Percentiles rank a stretch among this genome's conserved stretches.
Evolutionary conservation across 176 grass and related monocot species (phyloP).

Genomic region (Phoenix roebelenii): DNA sequence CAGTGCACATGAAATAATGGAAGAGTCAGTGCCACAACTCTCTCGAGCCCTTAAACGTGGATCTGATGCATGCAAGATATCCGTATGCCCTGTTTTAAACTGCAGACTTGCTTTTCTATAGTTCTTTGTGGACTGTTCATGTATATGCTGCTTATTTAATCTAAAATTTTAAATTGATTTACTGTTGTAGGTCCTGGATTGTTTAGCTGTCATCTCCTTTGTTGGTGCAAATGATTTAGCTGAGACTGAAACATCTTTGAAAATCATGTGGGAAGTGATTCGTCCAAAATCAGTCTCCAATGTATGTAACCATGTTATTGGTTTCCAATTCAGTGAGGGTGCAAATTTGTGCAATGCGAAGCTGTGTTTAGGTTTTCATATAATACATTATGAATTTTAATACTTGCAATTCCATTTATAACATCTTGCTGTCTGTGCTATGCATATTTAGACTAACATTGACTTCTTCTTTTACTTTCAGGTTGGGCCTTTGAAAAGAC

Average conservation of each 20-base stretch:
- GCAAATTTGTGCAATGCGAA: too few species aligned
- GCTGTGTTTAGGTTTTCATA: too few species aligned
- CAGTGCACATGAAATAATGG: conserved; percentile 60
- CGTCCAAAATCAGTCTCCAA: conserved; percentile 82
- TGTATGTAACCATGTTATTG: conserved; percentile 33
- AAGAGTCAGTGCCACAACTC: conserved; percentile 46
- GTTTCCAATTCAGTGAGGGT: too few species aligned
- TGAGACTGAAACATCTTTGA: conserved; percentile 61
- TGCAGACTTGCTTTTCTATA: too few species aligned
- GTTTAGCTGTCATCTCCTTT: conserved; percentile 66
- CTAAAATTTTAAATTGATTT: not conserved
- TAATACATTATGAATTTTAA: too few species aligned
- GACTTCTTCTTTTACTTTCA: conserved; percentile 17
- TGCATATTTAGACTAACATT: too few species aligned
- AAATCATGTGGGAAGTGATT: conserved; percentile 81
- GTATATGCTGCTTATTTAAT: too few species aligned
- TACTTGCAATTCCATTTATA: too few species aligned
- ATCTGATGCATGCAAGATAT: conserved; percentile 48
- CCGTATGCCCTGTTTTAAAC: conserved; percentile 26
- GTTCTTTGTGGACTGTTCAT: too few species aligned
- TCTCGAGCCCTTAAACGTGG: conserved; percentile 44
- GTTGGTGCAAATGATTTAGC: conserved; percentile 56
- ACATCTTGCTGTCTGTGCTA: too few species aligned
- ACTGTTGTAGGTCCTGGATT: conserved; percentile 50
- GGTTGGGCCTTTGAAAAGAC: conserved; percentile 70